phyloP scores from a whole-genome alignment of 2,329 filamentous ascomycete species.

The Alternaria sp. region DNA sequence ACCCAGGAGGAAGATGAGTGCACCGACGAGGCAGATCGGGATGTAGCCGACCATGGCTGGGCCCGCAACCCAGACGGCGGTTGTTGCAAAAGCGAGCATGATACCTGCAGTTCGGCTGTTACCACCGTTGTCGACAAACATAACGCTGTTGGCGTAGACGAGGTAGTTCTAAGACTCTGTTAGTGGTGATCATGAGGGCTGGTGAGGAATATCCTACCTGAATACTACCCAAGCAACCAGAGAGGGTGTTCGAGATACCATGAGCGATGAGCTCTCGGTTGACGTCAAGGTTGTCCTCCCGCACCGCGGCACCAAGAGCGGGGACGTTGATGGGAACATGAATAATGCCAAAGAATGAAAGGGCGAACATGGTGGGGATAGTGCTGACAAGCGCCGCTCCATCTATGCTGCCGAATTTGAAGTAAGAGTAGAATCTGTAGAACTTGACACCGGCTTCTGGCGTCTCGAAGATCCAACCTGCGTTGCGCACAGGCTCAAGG shows the following conservation, averaged over 20 bases:
- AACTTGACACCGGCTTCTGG: conserved; percentile 87
- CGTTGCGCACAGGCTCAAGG: conserved; percentile 68
- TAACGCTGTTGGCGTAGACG: conserved; percentile 95
- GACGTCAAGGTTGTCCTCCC: conserved; percentile 90
- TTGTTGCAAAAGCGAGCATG: conserved; percentile 80
- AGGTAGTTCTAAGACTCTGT: conserved; percentile 77
- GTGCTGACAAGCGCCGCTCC: conserved; percentile 85
- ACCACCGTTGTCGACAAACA: conserved; percentile 93
- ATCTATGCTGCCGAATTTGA: conserved; percentile 81
- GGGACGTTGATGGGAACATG: conserved; percentile 99
- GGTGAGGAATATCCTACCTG: conserved; percentile 52
- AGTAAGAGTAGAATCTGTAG: conserved; percentile 97
- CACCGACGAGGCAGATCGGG: conserved; percentile 95
- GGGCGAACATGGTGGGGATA: conserved; percentile 91
- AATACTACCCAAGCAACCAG: conserved; percentile 85
- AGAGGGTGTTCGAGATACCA: conserved; percentile 89
- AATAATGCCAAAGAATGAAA: conserved; percentile 96
- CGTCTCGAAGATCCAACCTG: conserved; percentile 90
- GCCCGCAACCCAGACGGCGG: conserved; percentile 81
- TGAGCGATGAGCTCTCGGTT: conserved; percentile 92
- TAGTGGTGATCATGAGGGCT: conserved; percentile 9
- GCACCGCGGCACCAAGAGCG: conserved; percentile 85
- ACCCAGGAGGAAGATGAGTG: conserved; percentile 91
- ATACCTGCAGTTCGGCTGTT: conserved; percentile 85
- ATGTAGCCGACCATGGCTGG: conserved; percentile 92